Conservation (phyloP, 371 early-diverging fungal genomes). For the Apophysomyces trapeziformis region DNA sequence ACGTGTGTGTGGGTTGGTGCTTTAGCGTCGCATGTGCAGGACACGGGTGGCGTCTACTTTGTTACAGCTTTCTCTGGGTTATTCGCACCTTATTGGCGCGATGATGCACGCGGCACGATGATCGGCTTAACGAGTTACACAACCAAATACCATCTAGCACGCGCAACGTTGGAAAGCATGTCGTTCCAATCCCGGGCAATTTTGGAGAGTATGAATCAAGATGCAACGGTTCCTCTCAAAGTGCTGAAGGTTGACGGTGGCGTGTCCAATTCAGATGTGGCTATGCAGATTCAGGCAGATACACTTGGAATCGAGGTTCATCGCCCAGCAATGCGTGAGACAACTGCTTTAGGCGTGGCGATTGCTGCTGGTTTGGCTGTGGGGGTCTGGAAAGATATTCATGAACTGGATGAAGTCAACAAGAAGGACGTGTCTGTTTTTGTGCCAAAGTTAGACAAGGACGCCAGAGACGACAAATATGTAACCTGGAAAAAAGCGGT, state of each 20-base stretch:
- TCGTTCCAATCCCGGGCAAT: constrained; percentile 88
- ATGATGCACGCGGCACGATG: constrained; percentile 85
- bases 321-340: constrained; percentile 87
- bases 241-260: constrained; percentile 88
- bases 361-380: constrained; percentile 85
- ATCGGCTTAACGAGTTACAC: constrained; percentile 86
- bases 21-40: constrained; percentile 47
- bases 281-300: constrained; percentile 91
- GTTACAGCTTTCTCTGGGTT: constrained; percentile 91
- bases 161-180: constrained; percentile 87
- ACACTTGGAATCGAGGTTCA: constrained; percentile 76
- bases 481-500: constrained; percentile 83
- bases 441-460: constrained; percentile 35
- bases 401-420: constrained; percentile 30
- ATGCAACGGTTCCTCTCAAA: constrained; percentile 64
- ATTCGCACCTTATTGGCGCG: constrained; percentile 92
- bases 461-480: constrained; percentile 62
- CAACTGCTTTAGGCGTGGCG: constrained; percentile 91
- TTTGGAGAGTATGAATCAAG: constrained; percentile 84
- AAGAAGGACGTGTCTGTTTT: constrained; percentile 35
- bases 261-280: constrained; percentile 77
- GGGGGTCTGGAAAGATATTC: constrained; percentile 63
- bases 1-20: background rate
- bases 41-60: constrained; percentile 91
- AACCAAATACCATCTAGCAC: constrained; percentile 77